A percentile compares a stretch with the other conserved stretches of the same genome.
These are phyloP conservation scores for Filobasidium wieringae DNA, from an alignment of 768 basidiomycete genomes.

Conservation along the genomic window DNA sequence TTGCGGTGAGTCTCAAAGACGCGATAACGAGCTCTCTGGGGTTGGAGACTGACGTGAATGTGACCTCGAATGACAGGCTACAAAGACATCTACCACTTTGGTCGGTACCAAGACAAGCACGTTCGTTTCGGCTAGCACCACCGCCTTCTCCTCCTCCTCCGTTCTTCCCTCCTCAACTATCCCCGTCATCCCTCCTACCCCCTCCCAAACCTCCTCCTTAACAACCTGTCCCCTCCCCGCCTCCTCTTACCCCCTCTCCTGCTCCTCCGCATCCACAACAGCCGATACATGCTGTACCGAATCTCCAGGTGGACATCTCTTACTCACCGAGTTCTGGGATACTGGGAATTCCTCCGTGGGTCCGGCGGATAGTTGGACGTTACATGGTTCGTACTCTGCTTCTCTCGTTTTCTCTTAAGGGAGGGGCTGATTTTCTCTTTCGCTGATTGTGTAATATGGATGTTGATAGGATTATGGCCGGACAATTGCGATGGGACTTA, in stretches of 20 bases:
- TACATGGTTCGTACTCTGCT: slow-evolving; percentile 47
- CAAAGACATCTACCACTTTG: neutral
- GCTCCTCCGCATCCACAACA: neutral
- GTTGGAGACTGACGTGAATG: no score
- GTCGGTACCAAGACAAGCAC: no score
- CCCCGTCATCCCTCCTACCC: neutral
- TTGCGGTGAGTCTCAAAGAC: neutral
- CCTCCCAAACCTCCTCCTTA: neutral
- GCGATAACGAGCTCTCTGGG: no score
- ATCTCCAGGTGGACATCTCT: neutral
- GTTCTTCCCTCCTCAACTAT: neutral
- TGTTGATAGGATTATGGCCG: no score
- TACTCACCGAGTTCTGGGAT: slow-evolving; percentile 57
- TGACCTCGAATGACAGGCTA: neutral
- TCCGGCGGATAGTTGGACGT: slow-evolving; percentile 59
- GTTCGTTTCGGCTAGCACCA: neutral
- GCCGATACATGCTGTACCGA: neutral
- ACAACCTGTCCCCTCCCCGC: neutral
- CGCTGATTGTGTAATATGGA: neutral
- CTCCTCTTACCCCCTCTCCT: neutral
- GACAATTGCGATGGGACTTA: slow-evolving; percentile 28
- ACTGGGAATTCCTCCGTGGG: slow-evolving; percentile 50
- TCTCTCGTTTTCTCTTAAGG: neutral
- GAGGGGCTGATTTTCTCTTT: neutral
- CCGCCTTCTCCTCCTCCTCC: neutral